Percentiles rank a stretch among this genome's conserved stretches.
Evolutionary conservation across 2,329 filamentous ascomycete genomes (phyloP).

Genomic region (Botrytis tulipae): DNA sequence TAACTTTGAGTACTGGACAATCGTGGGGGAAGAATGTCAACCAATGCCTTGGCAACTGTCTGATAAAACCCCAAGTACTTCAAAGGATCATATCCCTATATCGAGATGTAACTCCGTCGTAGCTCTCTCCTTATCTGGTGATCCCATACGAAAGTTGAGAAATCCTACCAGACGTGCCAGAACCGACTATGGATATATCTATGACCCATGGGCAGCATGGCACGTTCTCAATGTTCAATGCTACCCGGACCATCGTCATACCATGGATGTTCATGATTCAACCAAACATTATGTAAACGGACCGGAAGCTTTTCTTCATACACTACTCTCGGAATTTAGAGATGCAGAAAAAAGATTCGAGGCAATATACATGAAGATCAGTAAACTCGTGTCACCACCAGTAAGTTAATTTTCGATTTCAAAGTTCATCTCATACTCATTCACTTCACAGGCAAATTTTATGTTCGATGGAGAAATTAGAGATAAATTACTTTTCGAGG

Average conservation of each 20-base stretch:
- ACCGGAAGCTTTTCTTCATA: slow-evolving; percentile 59
- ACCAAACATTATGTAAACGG: slow-evolving; percentile 58
- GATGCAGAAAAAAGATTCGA: slow-evolving; percentile 59
- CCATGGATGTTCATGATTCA: slow-evolving; percentile 54
- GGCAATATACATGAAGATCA: slow-evolving; percentile 56
- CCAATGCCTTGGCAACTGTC: slow-evolving; percentile 60
- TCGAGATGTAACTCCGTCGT: slow-evolving; percentile 59
- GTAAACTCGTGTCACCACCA: slow-evolving; percentile 57
- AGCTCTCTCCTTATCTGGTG: slow-evolving; percentile 55
- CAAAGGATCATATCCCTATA: slow-evolving; percentile 54
- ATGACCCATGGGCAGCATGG: slow-evolving; percentile 59
- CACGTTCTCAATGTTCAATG: slow-evolving; percentile 58
- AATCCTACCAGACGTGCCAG: slow-evolving; percentile 50
- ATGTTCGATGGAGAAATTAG: slow-evolving; percentile 57
- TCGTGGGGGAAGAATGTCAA: slow-evolving; percentile 53
- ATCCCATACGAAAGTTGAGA: slow-evolving; percentile 49
- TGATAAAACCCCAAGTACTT: slow-evolving; percentile 43
- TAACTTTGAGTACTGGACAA: slow-evolving; percentile 64
- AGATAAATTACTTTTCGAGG: slow-evolving; percentile 60
- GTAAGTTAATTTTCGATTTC: slow-evolving; percentile 34
- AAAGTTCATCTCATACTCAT: background rate
- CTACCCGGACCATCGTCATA: slow-evolving; percentile 58
- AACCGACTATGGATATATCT: slow-evolving; percentile 51
- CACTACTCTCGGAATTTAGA: slow-evolving; percentile 57
- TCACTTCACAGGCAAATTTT: slow-evolving; percentile 46